Base-by-base conservation (phyloP, 768 basidiomycete genomes). In the Coprinopsis marcescibilis region DNA sequence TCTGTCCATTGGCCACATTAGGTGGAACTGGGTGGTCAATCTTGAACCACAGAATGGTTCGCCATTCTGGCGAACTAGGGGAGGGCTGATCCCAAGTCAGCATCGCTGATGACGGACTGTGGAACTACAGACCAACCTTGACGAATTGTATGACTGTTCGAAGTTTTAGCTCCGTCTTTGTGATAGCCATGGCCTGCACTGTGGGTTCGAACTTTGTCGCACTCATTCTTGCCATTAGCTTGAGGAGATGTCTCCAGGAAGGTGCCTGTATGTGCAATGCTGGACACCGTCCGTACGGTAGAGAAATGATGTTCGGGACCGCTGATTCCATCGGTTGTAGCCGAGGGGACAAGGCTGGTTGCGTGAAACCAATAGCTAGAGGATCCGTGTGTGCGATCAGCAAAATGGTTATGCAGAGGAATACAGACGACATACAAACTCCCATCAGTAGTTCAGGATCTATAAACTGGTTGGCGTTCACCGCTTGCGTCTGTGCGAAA, bases 61-160 rank as follows among this genome's bases (percentile, higher is more conserved):
- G 75, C 89, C 89, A 91, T 14, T 81, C 77, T n/a, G 41, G 15
- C n/a, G 36, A n/a, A 24, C 36, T n/a, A 49, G 36, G 2, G 42
- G 13, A 11, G 15, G 32, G 19, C 36, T 20, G 21, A 17, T 14
- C n/a, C 29, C 11, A 13, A 2, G 23, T 34, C 24, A 35, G 24
- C n/a, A 30, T 27, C 5, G n/a, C 7, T 5, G 25, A 2, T 1
- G 13, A 15, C 26, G 4, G 46, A 19, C 23, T 23, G 21, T 24
- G 12, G 35, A 43, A 7, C 27, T 24, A 45, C 14, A 42, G 8
- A 17, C 21, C 43, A 54, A 86, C 88, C 71, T 81, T 85, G 41
- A 88, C 72, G 55, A 90, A 88, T 56, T 90, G 88, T 46, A 91
- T 65, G 0, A 90, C 84, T 0, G 81, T 81, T 33, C 89, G 81